Percentiles rank a stretch among this genome's conserved stretches.
These are phyloP conservation scores for Sporobolomyces phaffii DNA, from an alignment of 768 basidiomycete genomes.

Conservation along the genomic window DNA sequence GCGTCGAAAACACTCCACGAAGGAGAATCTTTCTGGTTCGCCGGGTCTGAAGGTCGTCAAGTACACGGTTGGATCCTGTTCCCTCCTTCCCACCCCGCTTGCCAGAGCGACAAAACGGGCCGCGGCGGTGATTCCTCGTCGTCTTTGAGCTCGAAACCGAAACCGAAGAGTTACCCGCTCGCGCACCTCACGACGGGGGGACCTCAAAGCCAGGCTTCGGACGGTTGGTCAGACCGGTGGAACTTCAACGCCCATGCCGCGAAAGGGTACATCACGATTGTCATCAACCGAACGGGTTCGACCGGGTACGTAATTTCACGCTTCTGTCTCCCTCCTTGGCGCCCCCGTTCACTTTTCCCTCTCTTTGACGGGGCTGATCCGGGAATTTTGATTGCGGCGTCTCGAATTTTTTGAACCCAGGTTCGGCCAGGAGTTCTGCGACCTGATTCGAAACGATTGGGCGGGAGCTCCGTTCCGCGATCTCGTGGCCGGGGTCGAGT, in stretches of 20 bases:
- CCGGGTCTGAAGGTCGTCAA: constrained; percentile 64
- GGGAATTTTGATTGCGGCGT: no score
- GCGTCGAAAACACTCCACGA: constrained; percentile 56
- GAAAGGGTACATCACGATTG: constrained; percentile 80
- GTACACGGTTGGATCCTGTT: constrained; percentile 82
- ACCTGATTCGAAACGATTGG: constrained; percentile 46
- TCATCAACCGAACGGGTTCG: constrained; percentile 89
- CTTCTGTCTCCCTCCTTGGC: background rate
- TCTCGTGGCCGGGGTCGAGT: constrained; percentile 46
- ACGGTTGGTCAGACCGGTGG: constrained; percentile 78
- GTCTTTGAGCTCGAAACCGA: no score
- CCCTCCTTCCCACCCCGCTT: constrained; percentile 51
- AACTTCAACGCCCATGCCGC: constrained; percentile 82
- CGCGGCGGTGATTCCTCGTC: no score
- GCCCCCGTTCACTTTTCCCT: no score
- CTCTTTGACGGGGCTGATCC: background rate
- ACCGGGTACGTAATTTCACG: constrained; percentile 53
- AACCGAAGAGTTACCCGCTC: constrained; percentile 62
- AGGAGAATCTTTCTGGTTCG: constrained; percentile 84
- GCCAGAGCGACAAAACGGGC: constrained; percentile 44
- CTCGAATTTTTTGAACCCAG: no score
- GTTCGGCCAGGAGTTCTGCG: constrained; percentile 43
- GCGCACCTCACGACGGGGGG: constrained; percentile 56
- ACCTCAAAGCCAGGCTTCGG: constrained; percentile 66
- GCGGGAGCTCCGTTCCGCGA: constrained; percentile 46